Base-by-base conservation (phyloP, 768 basidiomycete species). In the Cytidiella melzeri region DNA sequence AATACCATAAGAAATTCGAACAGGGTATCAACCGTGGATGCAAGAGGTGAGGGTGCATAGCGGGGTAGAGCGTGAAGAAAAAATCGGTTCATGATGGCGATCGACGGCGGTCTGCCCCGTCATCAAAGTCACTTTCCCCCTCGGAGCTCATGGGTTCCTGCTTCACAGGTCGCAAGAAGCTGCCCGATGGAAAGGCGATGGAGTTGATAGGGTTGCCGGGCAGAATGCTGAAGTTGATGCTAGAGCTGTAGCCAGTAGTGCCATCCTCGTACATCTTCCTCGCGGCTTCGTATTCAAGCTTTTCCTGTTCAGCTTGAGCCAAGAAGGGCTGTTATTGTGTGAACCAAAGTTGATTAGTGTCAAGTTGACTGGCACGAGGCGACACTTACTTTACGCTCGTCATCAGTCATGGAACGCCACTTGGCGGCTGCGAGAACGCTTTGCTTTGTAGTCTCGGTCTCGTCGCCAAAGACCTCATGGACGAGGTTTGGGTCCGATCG, bases 401-500 rank as follows among this genome's bases (percentile, higher is more conserved):
- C 91, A 67, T 93, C 90, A 25, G 86, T 84, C 86, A 97, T 88
- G 37, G 82, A 84, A 53, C 92, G 78, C 93, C 93, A 97, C 67
- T 87, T 86, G 48, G 86, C 87, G 43, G 93, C 93, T 50, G 93
- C 93, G 41, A 94, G 72, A 3, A 93, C 89, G 67, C 90, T 92
- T 73, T 96, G 93, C 67, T 88, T 90, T 47, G 93, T 94, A 7
- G 93, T 93, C 69, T 94, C 93, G 28, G 83, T 84, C 69, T 93
- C 92, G 46, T 88, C 85, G 9, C 86, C 89, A 68, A 94, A 95
- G 5, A 95, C 82, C 11, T 84, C 83, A 52, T 64, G 73, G 9
- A 90, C 87, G n/a, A 94, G 68, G 28, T 72, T 70, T 2, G 81
- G 78, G 60, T 88, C 82, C 46, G 87, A 84, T 52, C 93, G 76